Evolutionary conservation across 495 filamentous ascomycete genomes (phyloP), one percentile per base, ranked within the genome.

Genomic region (Aspergillus mulundensis): DNA sequence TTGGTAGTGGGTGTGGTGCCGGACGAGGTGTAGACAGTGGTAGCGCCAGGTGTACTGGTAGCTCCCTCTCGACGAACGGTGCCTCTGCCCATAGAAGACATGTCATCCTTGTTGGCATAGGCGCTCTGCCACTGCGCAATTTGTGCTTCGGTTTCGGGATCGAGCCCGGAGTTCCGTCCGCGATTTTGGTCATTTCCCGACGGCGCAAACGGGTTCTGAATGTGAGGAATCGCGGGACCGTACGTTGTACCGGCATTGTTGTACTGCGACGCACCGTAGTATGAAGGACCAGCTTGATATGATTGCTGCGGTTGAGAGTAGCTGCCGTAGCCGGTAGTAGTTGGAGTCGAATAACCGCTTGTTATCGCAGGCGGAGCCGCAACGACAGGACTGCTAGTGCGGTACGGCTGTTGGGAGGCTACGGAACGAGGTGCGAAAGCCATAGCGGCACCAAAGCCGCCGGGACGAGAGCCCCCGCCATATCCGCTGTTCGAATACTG

Each of bases 41-140:
- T 75, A 28, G 59, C 44, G 19, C 42, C 51, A 19, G 57, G 24
- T 12, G 54, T 57, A 14, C 54, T 39, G 25, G 38, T 57, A 11
- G 15, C 34, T 30, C 46, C 54, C 19, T 57, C 54, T 24, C 46
- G 38, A 11, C 54, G 54, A 15, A 53, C 21, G 25, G 54, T 7
- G 10, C 48, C 49, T 39, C 70, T 61, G 14, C 71, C 67, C 12
- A 68, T 57, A 44, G 44, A 59, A 32, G 63, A 64, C 3, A 61
- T 55, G 43, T 77, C 76, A 23, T 81, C 83, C 53, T 78, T 82
- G 34, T 77, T 79, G 53, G 85, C 81, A 67, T 97, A 98, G 16
- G 94, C 90, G 64, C 87, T 91, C 71, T 96, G 91, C 90, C 95
- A 97, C 70, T 96, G 91, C 43, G 93, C 93, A 53, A 97, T 92